Evolutionary conservation across 164 flowering plant genomes (phyloP).

Genomic region (Vitis labrusca): DNA sequence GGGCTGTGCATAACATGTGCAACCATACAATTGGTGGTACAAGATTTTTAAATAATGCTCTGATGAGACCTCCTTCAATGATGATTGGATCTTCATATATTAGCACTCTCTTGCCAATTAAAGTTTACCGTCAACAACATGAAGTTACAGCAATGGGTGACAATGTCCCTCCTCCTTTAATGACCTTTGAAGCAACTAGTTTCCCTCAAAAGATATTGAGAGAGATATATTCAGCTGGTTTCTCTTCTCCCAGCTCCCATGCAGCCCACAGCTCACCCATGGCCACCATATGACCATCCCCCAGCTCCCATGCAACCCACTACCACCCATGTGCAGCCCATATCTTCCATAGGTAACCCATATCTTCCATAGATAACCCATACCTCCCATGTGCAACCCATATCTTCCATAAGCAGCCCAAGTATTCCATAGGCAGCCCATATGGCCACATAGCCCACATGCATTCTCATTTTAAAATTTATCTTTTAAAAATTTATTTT

Average conservation of each 20-base stretch:
- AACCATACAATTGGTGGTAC: conserved; percentile 42
- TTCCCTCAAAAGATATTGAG: conserved; percentile 77
- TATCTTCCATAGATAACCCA: no score
- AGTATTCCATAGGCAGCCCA: no score
- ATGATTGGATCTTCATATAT: conserved; percentile 42
- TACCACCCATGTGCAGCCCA: no score
- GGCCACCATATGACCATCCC: no score
- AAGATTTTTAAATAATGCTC: conserved; percentile 40
- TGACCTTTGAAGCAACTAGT: conserved; percentile 78
- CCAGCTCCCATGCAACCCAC: no score
- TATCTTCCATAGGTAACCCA: no score
- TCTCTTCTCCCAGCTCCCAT: conserved; percentile 52
- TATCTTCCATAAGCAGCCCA: no score
- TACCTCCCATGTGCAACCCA: no score
- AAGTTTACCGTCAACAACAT: conserved; percentile 67
- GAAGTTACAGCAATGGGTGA: conserved; percentile 86
- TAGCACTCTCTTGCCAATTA: conserved; percentile 51
- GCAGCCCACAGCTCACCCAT: no score
- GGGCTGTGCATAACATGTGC: conserved; percentile 37
- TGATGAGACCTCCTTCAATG: conserved; percentile 29
- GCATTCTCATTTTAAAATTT: no score
- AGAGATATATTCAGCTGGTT: conserved; percentile 84
- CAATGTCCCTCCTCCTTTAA: conserved; percentile 80
- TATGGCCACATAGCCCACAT: no score
- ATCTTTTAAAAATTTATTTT: no score